Conservation (phyloP, 2,329 filamentous ascomycete species). For the Diplodia intermedia region DNA sequence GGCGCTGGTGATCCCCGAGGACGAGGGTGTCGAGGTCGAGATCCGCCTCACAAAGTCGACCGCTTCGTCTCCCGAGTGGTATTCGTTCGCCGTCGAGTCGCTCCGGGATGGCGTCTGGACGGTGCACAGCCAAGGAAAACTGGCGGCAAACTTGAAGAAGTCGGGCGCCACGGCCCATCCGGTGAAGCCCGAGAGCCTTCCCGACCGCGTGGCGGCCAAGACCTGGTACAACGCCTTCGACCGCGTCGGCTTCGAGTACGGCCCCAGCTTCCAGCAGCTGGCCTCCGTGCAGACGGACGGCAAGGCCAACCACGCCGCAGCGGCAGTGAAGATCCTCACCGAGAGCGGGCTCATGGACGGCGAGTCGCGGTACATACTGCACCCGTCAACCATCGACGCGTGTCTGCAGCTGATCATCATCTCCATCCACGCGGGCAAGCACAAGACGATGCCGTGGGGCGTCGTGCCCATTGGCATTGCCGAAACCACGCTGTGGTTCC, state of each 20-base stretch:
- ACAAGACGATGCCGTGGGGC: background rate
- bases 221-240: slow-evolving; percentile 12
- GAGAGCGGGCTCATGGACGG: background rate
- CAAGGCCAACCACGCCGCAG: background rate
- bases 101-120: background rate
- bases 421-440: background rate
- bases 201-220: background rate
- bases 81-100: background rate
- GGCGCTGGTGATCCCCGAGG: background rate
- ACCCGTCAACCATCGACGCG: background rate
- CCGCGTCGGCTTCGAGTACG: slow-evolving; percentile 23
- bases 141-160: background rate
- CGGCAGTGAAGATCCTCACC: background rate
- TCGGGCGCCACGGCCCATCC: background rate
- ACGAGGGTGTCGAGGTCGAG: background rate
- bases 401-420: slow-evolving; percentile 1
- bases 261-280: slow-evolving; percentile 13
- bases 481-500: background rate
- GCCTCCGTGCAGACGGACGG: background rate
- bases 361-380: background rate
- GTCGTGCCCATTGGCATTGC: background rate
- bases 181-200: background rate
- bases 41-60: background rate
- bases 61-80: background rate
- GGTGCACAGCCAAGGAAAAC: background rate